Conservation (phyloP, 2,329 filamentous ascomycete species). For the Thielaviopsis ethacetica region DNA sequence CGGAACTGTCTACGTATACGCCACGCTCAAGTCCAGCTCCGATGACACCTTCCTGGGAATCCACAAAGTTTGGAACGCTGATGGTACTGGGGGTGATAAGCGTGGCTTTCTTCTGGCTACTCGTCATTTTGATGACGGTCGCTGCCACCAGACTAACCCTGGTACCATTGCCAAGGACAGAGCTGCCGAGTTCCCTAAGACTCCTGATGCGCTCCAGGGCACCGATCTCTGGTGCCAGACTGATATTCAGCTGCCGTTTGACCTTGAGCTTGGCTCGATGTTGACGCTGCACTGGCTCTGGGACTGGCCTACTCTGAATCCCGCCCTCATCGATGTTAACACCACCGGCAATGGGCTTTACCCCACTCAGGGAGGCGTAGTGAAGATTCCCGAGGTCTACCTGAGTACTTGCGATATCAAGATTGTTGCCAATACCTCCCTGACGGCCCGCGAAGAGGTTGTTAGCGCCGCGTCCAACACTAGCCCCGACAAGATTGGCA, state of each 20-base stretch:
- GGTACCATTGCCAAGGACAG: conserved; percentile 42
- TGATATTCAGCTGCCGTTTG: conserved; percentile 56
- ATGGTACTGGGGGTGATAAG: conserved; percentile 66
- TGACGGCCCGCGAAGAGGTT: neutral
- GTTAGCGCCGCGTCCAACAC: neutral
- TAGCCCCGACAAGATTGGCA: conserved; percentile 23
- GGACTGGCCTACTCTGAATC: conserved; percentile 62
- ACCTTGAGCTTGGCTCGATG: conserved; percentile 42
- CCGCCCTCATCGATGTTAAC: conserved; percentile 24
- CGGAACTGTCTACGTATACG: conserved; percentile 62
- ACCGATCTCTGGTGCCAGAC: conserved; percentile 63
- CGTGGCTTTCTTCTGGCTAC: conserved; percentile 61
- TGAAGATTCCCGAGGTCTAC: conserved; percentile 23
- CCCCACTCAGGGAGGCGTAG: conserved; percentile 15
- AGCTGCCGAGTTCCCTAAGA: conserved; percentile 34
- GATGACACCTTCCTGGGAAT: conserved; percentile 42
- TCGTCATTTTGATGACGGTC: conserved; percentile 75
- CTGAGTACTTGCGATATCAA: conserved; percentile 26
- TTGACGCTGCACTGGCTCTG: conserved; percentile 93
- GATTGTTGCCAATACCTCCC: conserved; percentile 15
- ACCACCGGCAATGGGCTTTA: conserved; percentile 25
- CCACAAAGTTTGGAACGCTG: conserved; percentile 59
- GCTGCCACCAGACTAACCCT: conserved; percentile 69
- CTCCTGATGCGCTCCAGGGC: conserved; percentile 33
- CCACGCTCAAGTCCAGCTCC: conserved; percentile 41